Evolutionary conservation across 352 stramenopile genomes (phyloP), one percentile per base, ranked within the genome.

Genomic region (Aphanomyces euteiches): DNA sequence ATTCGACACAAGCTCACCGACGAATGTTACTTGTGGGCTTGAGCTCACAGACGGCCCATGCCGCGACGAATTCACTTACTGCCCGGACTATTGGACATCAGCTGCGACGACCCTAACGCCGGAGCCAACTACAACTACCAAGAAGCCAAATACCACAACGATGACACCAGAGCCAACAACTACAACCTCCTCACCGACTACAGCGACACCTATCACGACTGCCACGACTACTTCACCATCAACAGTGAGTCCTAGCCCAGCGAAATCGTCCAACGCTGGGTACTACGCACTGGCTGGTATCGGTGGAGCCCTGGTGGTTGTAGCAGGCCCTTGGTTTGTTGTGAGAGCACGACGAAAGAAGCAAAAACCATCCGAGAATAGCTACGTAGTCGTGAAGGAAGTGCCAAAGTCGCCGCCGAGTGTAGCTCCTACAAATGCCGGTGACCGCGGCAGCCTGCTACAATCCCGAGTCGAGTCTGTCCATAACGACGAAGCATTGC

Each of bases 351-450:
- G 54, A 40, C 54, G 54, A 40, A 37, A 61, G 8, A 10, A 13
- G 13, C 54, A 61, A 61, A 61, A 39, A 37, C 19, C 54, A 39
- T 58, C 50, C 17, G 50, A 58, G 7, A 39, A 61, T 15, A 39
- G 21, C 54, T 17, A 39, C 17, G 36, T 43, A 7, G 54, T n/a
- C 54, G 43, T 41, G 54, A 61, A 61, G 17, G 54, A 61, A 10
- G 43, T 12, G 17, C 43, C 10, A n/a, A n/a, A 50, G 10, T 12
- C 10, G 10, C 43, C 43, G 17, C 17, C 43, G 43, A 50, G 10
- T 50, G 43, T 50, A 50, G 43, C 43, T 12, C 1, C 43, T n/a
- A 50, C 43, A n/a, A 50, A 50, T 50, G 43, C 1, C 43, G 43
- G 10, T 50, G 10, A 50, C 43, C 28, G 28, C 28, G 28, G 28